These are phyloP conservation scores for Nitzschia sp. DNA, from an alignment of 108 stramenopile genomes.

Conservation along the genomic window DNA sequence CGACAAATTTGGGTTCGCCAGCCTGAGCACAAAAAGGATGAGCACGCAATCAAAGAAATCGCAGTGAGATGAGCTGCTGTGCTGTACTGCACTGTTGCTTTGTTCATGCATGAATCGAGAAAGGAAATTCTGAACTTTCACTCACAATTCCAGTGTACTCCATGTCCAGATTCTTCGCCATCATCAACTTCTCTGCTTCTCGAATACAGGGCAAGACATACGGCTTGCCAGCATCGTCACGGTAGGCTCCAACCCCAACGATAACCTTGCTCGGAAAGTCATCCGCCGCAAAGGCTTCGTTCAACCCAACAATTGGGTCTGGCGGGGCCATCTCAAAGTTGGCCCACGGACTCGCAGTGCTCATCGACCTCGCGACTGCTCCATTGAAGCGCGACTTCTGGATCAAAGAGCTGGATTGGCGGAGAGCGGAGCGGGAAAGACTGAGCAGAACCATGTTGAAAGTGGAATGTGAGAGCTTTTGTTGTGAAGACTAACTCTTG, in stretches of 20 bases:
- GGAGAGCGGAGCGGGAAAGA: conserved; percentile 10
- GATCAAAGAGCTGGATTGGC: not conserved
- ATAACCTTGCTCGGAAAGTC: conserved; percentile 85
- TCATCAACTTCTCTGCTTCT: conserved; percentile 89
- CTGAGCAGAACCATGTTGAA: conserved; percentile 19
- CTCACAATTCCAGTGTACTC: conserved; percentile 84
- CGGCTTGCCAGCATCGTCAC: conserved; percentile 94
- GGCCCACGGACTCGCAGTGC: conserved; percentile 62
- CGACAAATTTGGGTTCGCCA: conserved; percentile 90
- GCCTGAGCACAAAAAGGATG: conserved; percentile 37
- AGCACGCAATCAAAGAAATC: not conserved
- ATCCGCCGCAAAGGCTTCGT: conserved; percentile 69
- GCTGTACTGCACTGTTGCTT: not conserved
- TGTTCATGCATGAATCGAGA: not conserved
- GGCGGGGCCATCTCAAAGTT: conserved; percentile 93
- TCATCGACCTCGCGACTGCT: conserved; percentile 10
- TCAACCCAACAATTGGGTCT: conserved; percentile 98
- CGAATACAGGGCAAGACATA: conserved; percentile 93
- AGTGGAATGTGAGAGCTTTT: too few species aligned
- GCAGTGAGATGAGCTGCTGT: not conserved
- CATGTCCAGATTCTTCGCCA: conserved; percentile 66
- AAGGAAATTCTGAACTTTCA: conserved; percentile 1
- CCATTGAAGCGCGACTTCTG: not conserved
- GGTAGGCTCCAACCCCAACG: conserved; percentile 95
- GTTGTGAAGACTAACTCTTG: too few species aligned